phyloP scores from a whole-genome alignment of 352 stramenopile genomes.

The Pythium chondricola region DNA sequence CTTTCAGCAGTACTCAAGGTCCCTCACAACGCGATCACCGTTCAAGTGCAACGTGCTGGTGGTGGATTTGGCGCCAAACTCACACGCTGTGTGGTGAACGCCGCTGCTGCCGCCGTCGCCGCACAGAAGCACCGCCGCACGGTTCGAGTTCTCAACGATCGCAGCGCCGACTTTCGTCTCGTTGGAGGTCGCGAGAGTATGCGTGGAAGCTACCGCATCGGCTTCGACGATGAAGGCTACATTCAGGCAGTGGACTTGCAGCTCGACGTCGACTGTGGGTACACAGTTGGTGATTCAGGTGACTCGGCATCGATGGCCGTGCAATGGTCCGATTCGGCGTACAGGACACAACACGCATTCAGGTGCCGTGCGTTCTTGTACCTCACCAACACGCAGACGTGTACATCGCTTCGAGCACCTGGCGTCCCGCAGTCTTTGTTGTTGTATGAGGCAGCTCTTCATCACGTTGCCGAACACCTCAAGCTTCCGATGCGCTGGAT shows the following conservation, averaged over 20 bases:
- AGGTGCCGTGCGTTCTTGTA: slow-evolving; percentile 29
- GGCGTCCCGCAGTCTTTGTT: slow-evolving; percentile 35
- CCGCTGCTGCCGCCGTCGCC: slow-evolving; percentile 29
- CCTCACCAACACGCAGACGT: slow-evolving; percentile 40
- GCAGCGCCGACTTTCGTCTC: slow-evolving; percentile 35
- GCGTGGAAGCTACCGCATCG: slow-evolving; percentile 26
- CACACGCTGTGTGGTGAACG: slow-evolving; percentile 27
- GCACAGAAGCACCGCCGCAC: slow-evolving; percentile 20
- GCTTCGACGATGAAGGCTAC: slow-evolving; percentile 28
- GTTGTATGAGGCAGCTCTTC: slow-evolving; percentile 29
- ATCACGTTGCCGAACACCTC: slow-evolving; percentile 28
- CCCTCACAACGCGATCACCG: slow-evolving; percentile 21
- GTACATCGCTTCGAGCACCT: slow-evolving; percentile 32
- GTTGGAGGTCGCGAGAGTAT: slow-evolving; percentile 33
- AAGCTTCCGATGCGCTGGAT: slow-evolving; percentile 26
- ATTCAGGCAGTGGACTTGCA: slow-evolving; percentile 24
- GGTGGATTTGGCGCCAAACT: slow-evolving; percentile 50
- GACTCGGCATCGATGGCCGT: slow-evolving; percentile 29
- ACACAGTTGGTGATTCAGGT: slow-evolving; percentile 19
- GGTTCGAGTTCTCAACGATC: slow-evolving; percentile 34
- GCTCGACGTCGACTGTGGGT: slow-evolving; percentile 21
- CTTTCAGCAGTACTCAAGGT: slow-evolving; percentile 25
- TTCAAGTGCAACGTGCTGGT: slow-evolving; percentile 32
- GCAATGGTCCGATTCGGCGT: slow-evolving; percentile 36
- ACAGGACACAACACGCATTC: slow-evolving; percentile 30